Evolutionary conservation across 805 yeast genomes (phyloP), one percentile per base, ranked within the genome.

Genomic region (Hanseniaspora valbyensis): DNA sequence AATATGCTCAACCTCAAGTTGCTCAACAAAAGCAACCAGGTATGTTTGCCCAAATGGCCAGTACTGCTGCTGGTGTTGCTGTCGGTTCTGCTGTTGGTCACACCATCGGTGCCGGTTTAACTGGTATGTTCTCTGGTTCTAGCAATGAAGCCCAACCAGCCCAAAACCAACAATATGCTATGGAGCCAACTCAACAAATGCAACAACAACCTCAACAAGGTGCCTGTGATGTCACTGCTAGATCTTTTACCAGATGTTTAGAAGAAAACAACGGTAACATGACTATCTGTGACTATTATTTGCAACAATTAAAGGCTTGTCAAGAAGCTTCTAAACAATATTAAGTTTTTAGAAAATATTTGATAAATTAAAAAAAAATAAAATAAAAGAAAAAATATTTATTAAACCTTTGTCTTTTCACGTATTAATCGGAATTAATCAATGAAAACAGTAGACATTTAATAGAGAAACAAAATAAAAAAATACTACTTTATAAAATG

Each of bases 41-140:
- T 61, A 61, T 90, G 65, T 89, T 90, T 61, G 84, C 90, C 54
- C 95, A 92, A 71, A 92, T 92, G 98, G 97, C 97, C 36, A 75
- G 95, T 43, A 92, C 98, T 44, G 98, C 98, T 51, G 98, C 97
- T 44, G 98, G 98, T 80, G 98, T 92, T 41, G 98, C 97, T 50
- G 96, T 92, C 52, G 98, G 98, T 61, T 86, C 96, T 48, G 82
- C 97, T 54, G 81, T 90, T 50, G 98, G 98, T 55, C 98, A 92
- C 75, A 87, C 96, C 37, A 58, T 90, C 53, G 96, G 96, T 70
- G 95, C 95, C 55, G 97, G 97, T 61, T 71, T 92, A 60, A 80
- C 95, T 45, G 75, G 86, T 45, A 69, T 92, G 76, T 90, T 90
- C 61, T 87, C 95, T 50, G 95, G 95, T 51, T 76, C 85, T 34